Evolutionary conservation across 805 yeast genomes (phyloP), one percentile per base, ranked within the genome.

Genomic region (Pichia gijzeniarum): DNA sequence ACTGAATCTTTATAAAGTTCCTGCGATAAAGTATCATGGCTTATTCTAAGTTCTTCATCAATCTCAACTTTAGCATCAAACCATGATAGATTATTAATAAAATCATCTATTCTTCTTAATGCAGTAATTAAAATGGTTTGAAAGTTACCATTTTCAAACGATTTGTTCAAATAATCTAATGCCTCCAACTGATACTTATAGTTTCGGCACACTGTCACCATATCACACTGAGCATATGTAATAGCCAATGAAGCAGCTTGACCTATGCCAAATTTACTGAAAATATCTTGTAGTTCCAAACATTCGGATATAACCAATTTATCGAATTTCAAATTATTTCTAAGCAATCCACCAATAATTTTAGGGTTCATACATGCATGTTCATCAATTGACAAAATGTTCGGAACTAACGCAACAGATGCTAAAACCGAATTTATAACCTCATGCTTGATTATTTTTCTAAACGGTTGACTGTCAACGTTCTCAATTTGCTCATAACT

Each of bases 381-480:
- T 31, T 74, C 69, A 53, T 79, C 85, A 51, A 75, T 77, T 5
- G 79, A 77, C 17, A 78, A 68, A 13, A 79, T 70, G 35, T 75
- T 72, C 0, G 85, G 84, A 16, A 78, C 76, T 2, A 80, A 81
- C 48, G 81, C 78, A 16, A 83, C 83, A n/a, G 82, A 79, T 2
- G 77, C 80, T 59, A 72, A 66, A 18, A 79, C 62, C 1, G 82
- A 77, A 57, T 79, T 83, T 39, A 79, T 58, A 5, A 70, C 49
- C 25, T 63, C 69, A 31, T 63, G 68, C 37, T 71, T 67, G 36
- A 76, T 70, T 40, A 77, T 61, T 45, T 67, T 65, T n/a, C 70
- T 68, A 52, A 77, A 79, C 3, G 84, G 82, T 16, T 72, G 60
- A 45, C 70, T 61, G 52, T 75, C 73, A 53, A 71, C 70, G 33